phyloP scores from a whole-genome alignment of 2,329 filamentous ascomycete genomes.

The Epichloe gansuensis region DNA sequence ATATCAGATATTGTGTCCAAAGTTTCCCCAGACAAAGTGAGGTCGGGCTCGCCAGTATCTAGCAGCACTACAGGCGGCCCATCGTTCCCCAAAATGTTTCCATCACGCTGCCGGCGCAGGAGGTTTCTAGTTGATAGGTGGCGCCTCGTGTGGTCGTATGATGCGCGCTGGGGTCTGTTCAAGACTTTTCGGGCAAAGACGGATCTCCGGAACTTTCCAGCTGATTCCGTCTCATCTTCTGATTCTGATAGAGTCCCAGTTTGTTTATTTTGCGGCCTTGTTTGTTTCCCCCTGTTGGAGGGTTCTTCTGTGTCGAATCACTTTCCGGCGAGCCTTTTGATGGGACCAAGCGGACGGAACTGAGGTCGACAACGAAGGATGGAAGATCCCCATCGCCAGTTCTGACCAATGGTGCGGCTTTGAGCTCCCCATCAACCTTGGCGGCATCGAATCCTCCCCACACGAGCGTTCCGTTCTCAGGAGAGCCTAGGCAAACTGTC shows the following conservation, averaged over 20 bases:
- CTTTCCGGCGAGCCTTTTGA: not conserved
- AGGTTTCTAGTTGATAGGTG: not conserved
- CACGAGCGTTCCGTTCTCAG: not conserved
- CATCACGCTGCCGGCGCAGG: not conserved
- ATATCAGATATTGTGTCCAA: not conserved
- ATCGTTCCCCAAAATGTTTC: not conserved
- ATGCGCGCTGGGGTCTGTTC: not conserved
- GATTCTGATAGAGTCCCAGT: not conserved
- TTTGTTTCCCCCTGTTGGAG: not conserved
- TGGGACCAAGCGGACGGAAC: not conserved
- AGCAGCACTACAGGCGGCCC: not conserved
- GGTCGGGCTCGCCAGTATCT: not conserved
- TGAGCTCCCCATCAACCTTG: not conserved
- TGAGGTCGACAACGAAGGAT: not conserved
- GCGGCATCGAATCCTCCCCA: constrained; percentile 4
- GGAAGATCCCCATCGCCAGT: not conserved
- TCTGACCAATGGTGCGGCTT: not conserved
- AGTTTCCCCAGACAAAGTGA: not conserved
- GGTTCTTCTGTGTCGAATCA: not conserved
- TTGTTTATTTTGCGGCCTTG: not conserved
- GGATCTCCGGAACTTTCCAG: not conserved
- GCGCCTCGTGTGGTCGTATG: not conserved
- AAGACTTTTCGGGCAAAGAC: not conserved
- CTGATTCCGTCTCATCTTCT: not conserved
- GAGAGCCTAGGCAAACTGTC: not conserved